Evolutionary conservation across 345 rosid genomes (phyloP).

Genomic region (Linum usitatissimum): DNA sequence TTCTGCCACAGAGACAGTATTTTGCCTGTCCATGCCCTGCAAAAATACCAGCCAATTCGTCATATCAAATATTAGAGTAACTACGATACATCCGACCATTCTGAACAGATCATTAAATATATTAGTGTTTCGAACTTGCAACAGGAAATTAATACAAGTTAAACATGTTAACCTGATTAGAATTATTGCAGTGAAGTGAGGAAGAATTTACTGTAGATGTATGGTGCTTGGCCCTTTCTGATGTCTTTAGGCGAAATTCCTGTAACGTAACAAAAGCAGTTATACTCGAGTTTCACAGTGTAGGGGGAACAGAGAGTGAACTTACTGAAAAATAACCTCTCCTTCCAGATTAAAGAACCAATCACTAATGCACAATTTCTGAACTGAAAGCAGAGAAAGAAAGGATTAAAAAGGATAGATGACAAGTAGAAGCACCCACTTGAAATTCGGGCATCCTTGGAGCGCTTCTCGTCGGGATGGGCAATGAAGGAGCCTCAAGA

Average conservation of each 20-base stretch:
- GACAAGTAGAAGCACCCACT: slow-evolving; percentile 30
- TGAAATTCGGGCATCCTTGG: slow-evolving; percentile 83
- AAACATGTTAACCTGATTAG: slow-evolving; percentile 42
- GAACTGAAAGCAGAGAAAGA: background rate
- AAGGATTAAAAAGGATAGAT: slow-evolving; percentile 1
- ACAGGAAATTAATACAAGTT: background rate
- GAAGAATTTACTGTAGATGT: slow-evolving; percentile 37
- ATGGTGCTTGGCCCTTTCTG: slow-evolving; percentile 81
- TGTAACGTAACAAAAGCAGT: slow-evolving; percentile 22
- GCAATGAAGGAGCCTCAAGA: slow-evolving; percentile 73
- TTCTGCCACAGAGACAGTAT: slow-evolving; percentile 24
- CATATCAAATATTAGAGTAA: slow-evolving; percentile 1
- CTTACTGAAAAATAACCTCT: background rate
- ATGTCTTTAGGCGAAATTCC: slow-evolving; percentile 85
- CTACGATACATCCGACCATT: background rate
- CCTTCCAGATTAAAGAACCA: background rate
- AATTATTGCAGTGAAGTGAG: slow-evolving; percentile 23
- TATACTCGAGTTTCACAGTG: slow-evolving; percentile 9
- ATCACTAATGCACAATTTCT: background rate
- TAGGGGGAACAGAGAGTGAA: background rate
- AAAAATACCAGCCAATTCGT: slow-evolving; percentile 11
- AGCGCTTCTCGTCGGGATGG: slow-evolving; percentile 61
- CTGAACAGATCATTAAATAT: background rate
- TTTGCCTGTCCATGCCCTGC: slow-evolving; percentile 41
- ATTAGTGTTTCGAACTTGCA: background rate